phyloP scores from a whole-genome alignment of 139 green algal genomes.

The Auxenochlorella pyrenoidosa region DNA sequence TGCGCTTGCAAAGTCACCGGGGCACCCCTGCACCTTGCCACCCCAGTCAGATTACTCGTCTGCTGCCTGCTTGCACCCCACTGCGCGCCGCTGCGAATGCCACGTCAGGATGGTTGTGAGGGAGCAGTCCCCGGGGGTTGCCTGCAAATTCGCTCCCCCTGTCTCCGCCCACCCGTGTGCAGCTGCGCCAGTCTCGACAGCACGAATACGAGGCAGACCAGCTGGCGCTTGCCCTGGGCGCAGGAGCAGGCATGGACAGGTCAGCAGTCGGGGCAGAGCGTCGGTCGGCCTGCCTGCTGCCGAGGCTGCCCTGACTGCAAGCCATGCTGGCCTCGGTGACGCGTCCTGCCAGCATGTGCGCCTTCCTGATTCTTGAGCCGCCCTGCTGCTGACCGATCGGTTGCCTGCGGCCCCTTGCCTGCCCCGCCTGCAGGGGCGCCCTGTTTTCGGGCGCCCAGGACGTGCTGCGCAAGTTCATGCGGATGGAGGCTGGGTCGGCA shows the following conservation, averaged over 20 bases:
- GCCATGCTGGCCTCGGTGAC: too few relatives aligned
- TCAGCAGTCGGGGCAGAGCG: neutral
- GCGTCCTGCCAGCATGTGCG: too few relatives aligned
- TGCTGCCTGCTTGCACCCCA: too few relatives aligned
- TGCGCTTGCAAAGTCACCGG: too few relatives aligned
- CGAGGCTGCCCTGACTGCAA: neutral
- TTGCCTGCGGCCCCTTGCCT: too few relatives aligned
- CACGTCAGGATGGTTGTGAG: too few relatives aligned
- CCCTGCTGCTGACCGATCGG: neutral
- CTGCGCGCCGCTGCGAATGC: too few relatives aligned
- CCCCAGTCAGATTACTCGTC: too few relatives aligned
- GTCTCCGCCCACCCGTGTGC: neutral
- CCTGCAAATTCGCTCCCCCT: too few relatives aligned
- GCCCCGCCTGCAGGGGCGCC: neutral
- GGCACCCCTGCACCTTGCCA: too few relatives aligned
- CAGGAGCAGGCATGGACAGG: slow-evolving; percentile 1
- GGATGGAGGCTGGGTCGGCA: slow-evolving; percentile 15
- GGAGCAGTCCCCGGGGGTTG: too few relatives aligned
- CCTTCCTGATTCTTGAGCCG: neutral
- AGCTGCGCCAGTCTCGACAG: slow-evolving; percentile 22
- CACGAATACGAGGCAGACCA: slow-evolving; percentile 36
- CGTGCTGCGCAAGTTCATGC: slow-evolving; percentile 7
- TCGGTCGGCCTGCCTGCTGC: too few relatives aligned
- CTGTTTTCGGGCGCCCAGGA: neutral
- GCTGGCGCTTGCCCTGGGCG: slow-evolving; percentile 3